Evolutionary conservation across 1,139 yeast genomes (phyloP).

Genomic region (Saccharomyces uvarum): DNA sequence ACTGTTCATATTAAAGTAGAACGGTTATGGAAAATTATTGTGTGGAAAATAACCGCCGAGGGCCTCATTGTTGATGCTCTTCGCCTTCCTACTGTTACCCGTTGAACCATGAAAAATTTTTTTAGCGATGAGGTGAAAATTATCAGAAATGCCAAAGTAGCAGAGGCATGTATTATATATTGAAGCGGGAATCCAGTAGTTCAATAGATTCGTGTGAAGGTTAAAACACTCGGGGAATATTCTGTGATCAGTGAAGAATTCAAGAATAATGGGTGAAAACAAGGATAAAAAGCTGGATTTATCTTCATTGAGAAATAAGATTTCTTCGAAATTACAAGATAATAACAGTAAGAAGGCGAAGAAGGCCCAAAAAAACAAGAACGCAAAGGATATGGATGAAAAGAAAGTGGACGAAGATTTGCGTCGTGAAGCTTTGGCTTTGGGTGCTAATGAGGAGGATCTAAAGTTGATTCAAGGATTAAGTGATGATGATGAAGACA

Average conservation of each 20-base stretch:
- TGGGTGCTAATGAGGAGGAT: constrained; percentile 72
- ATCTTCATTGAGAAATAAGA: constrained; percentile 51
- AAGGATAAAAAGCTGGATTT: constrained; percentile 29
- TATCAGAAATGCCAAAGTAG: neutral
- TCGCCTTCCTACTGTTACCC: neutral
- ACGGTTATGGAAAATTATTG: too few relatives aligned
- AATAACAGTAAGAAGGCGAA: constrained; percentile 25
- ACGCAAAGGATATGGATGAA: constrained; percentile 10
- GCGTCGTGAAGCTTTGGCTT: constrained; percentile 61
- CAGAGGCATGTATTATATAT: neutral
- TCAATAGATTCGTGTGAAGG: neutral
- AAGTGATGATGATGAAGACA: constrained; percentile 42
- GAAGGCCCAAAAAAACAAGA: constrained; percentile 12
- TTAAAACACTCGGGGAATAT: neutral
- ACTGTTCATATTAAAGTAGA: too few relatives aligned
- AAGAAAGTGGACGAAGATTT: constrained; percentile 35
- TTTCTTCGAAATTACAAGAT: constrained; percentile 34
- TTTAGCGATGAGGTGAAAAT: constrained; percentile 4
- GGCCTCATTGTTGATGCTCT: neutral
- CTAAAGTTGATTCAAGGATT: constrained; percentile 47
- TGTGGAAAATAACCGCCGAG: neutral
- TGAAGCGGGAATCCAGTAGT: neutral
- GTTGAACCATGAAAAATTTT: constrained; percentile 1
- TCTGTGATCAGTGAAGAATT: neutral
- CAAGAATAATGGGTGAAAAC: constrained; percentile 10